Base-by-base conservation (phyloP, 164 flowering plant species). In the Vitis rupestris region DNA sequence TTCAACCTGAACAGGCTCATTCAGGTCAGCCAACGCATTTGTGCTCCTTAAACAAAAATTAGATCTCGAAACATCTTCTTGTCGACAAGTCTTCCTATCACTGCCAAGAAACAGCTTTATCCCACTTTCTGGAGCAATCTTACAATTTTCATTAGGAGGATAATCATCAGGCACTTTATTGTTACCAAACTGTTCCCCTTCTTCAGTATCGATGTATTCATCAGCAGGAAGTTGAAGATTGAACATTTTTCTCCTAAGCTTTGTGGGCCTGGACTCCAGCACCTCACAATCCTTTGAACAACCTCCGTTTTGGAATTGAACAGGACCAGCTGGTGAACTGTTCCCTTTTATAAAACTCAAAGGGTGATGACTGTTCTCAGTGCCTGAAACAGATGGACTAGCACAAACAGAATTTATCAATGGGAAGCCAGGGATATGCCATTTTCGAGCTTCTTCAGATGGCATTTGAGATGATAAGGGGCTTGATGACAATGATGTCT, bases 151-250 rank as follows among this genome's bases (percentile, higher is more conserved):
- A 72, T 70, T 72, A 9, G 74, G 56, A 55, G 64, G 55, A 75
- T 62, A 72, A 63, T 65, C 10, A 44, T 47, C 80, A 68, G 77
- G 68, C 37, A 47, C 68, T 27, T 77, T 82, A 58, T 68, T 78
- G 29, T 77, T 78, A 58, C 69, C 80, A 31, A 58, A 16, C 52
- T 68, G 76, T 65, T 83, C 85, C 29, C 63, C 83, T 67, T 85
- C 94, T 68, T 91, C 92, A 23, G 82, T 78, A 66, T 90, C 96
- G 50, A 91, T 82, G 72, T 88, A 90, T 68, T 80, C 90, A 79
- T 88, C 94, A 29, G 98, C 93, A 19, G 97, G 97, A 72, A 91
- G 94, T 72, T 85, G 87, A 73, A 93, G 97, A 80, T 90, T 97
- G 78, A 91, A 82, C 80, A 79, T 81, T 78, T 74, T 87, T 75